Evolutionary conservation across 169 alveolate genomes (phyloP), one percentile per base, ranked within the genome.

Genomic region (Plasmodium vinckei): DNA sequence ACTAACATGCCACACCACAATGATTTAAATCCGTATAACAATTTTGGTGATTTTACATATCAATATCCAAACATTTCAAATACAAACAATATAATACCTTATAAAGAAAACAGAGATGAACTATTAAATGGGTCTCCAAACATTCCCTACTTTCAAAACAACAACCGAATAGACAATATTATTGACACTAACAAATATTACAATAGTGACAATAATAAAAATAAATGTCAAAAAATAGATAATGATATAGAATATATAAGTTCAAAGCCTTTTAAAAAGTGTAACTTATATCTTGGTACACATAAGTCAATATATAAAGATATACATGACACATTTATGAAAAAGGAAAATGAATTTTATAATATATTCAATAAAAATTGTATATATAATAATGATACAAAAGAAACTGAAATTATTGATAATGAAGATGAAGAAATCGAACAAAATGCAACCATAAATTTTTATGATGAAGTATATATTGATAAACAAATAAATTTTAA

Each of bases 251-350:
- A 63, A 49, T 75, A 63, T 23, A 49, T 64, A 21, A 17, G 69
- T 17, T 42, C 54, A 9, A 64, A 75, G 7, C 70, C 64, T 2
- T 75, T 63, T 42, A 75, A 64, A 49, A 75, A 75, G 33, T 75
- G 88, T 23, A 75, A 75, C 57, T 69, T 75, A 33, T 75, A 75
- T 44, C n/a, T 56, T 5, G 88, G 68, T 5, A 63, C 57, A 9
- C 75, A 75, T 15, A 75, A 75, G 2, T 75, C 88, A 3, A 75
- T 75, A 4, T 75, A 64, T 15, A 75, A 75, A 27, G 77, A 75
- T 17, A 75, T 75, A n/a, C 65, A 61, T 33, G 88, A 75, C 42
- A 75, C 88, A 17, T 75, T 75, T 44, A 75, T 75, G 54, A 61
- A 75, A 47, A 75, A 65, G 33, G 88, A 47, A 64, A 64, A 75